Percentiles rank a stretch among this genome's conserved stretches.
phyloP scores from a whole-genome alignment of 2,329 filamentous ascomycete species.

The Orbilia blumenaviensis region DNA sequence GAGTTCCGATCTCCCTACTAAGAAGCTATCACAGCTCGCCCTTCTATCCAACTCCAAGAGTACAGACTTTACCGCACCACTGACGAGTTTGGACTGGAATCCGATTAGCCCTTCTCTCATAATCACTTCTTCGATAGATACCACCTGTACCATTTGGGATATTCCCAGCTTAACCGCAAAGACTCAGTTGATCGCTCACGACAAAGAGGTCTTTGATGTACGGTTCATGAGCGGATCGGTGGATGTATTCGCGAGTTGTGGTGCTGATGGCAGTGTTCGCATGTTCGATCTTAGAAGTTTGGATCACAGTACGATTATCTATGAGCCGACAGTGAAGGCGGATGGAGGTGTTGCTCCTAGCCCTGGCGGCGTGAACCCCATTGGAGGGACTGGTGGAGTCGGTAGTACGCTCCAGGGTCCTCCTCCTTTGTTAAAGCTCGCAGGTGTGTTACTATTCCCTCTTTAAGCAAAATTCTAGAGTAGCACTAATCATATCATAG shows the following conservation, averaged over 20 bases:
- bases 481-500: conserved; percentile 60
- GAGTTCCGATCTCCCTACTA: conserved; percentile 68
- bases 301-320: conserved; percentile 98
- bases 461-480: not conserved
- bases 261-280: conserved; percentile 93
- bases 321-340: conserved; percentile 81
- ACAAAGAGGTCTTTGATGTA: conserved; percentile 98
- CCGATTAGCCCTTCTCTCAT: conserved; percentile 95
- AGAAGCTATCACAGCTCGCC: conserved; percentile 90
- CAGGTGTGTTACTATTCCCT: conserved; percentile 60
- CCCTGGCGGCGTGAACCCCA: conserved; percentile 64
- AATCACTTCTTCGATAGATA: conserved; percentile 98
- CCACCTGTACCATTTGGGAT: conserved; percentile 99
- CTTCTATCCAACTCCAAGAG: conserved; percentile 97
- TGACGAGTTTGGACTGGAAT: conserved; percentile 98
- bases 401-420: conserved; percentile 77
- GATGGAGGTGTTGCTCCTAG: conserved; percentile 68
- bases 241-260: conserved; percentile 98
- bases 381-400: conserved; percentile 63
- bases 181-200: conserved; percentile 96
- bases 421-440: conserved; percentile 79
- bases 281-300: conserved; percentile 98
- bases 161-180: conserved; percentile 97
- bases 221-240: conserved; percentile 97
- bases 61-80: conserved; percentile 93